Evolutionary conservation across 2,329 filamentous ascomycete species (phyloP).

Genomic region (Chrysoporthe deuterocubensis): DNA sequence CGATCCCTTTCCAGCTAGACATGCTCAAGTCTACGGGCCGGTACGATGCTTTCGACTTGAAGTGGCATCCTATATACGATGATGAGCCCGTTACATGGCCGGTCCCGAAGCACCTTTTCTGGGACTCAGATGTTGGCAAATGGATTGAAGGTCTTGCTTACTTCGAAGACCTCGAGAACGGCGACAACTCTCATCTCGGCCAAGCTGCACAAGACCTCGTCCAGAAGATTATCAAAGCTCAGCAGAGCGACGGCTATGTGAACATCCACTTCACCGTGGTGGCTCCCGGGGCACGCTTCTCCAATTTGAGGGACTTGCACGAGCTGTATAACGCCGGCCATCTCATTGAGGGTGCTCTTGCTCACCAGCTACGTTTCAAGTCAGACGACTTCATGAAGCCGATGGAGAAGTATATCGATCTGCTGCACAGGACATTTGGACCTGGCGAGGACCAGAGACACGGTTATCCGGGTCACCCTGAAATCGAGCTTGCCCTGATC

Average conservation of each 20-base stretch:
- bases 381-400: conserved; percentile 56
- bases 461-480: conserved; percentile 64
- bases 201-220: conserved; percentile 58
- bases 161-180: conserved; percentile 44
- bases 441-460: conserved; percentile 51
- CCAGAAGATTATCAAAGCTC: conserved; percentile 58
- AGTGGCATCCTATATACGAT: conserved; percentile 58
- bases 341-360: conserved; percentile 62
- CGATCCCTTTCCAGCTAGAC: conserved; percentile 24
- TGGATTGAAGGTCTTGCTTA: conserved; percentile 68
- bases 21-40: conserved; percentile 47
- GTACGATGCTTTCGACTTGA: conserved; percentile 60
- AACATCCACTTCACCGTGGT: conserved; percentile 67
- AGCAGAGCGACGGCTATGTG: conserved; percentile 63
- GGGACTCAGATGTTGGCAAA: conserved; percentile 62
- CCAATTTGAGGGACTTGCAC: conserved; percentile 64
- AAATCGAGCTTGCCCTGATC: conserved; percentile 53
- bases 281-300: conserved; percentile 57
- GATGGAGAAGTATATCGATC: conserved; percentile 57
- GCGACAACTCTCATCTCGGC: conserved; percentile 51
- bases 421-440: conserved; percentile 57
- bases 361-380: conserved; percentile 55
- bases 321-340: conserved; percentile 67
- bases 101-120: conserved; percentile 47
- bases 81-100: conserved; percentile 45